Evolutionary conservation across 495 filamentous ascomycete species (phyloP).

Genomic region (Penicillium daleae): DNA sequence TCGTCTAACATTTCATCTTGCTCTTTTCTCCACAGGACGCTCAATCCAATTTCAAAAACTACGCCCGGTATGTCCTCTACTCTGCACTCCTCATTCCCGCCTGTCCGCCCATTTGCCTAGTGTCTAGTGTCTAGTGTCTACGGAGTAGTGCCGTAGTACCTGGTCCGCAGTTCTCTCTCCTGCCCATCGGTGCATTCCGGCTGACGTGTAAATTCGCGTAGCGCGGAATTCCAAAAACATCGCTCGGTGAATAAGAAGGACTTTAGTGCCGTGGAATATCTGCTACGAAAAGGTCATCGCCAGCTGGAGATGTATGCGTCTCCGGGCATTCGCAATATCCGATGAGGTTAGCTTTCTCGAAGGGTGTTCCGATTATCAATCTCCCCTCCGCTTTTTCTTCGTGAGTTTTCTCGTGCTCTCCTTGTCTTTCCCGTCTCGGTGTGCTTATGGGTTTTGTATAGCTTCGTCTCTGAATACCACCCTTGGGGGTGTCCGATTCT

Average conservation of each 20-base stretch:
- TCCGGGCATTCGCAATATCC: slow-evolving; percentile 82
- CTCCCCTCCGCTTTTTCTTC: slow-evolving; percentile 13
- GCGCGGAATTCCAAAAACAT: slow-evolving; percentile 77
- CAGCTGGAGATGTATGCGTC: slow-evolving; percentile 86
- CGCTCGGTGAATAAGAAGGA: slow-evolving; percentile 78
- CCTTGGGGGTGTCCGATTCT: not conserved
- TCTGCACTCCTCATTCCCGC: slow-evolving; percentile 4
- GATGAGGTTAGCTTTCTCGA: too few relatives aligned
- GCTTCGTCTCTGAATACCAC: not conserved
- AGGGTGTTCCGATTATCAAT: too few relatives aligned
- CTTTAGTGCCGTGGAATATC: slow-evolving; percentile 84
- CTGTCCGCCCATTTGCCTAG: not conserved
- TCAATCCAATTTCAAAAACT: slow-evolving; percentile 56
- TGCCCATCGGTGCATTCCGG: slow-evolving; percentile 16
- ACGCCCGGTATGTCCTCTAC: slow-evolving; percentile 53
- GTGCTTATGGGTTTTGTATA: not conserved
- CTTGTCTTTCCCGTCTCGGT: slow-evolving; percentile 9
- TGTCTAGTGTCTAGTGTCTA: too few relatives aligned
- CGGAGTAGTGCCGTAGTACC: too few relatives aligned
- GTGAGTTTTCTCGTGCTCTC: slow-evolving; percentile 5
- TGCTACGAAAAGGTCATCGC: slow-evolving; percentile 79
- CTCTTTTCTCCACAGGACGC: slow-evolving; percentile 45
- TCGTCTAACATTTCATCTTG: not conserved
- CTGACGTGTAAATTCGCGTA: slow-evolving; percentile 35
- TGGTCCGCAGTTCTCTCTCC: too few relatives aligned